Evolutionary conservation across 768 basidiomycete species (phyloP).

Genomic region (Mycena vulgaris): DNA sequence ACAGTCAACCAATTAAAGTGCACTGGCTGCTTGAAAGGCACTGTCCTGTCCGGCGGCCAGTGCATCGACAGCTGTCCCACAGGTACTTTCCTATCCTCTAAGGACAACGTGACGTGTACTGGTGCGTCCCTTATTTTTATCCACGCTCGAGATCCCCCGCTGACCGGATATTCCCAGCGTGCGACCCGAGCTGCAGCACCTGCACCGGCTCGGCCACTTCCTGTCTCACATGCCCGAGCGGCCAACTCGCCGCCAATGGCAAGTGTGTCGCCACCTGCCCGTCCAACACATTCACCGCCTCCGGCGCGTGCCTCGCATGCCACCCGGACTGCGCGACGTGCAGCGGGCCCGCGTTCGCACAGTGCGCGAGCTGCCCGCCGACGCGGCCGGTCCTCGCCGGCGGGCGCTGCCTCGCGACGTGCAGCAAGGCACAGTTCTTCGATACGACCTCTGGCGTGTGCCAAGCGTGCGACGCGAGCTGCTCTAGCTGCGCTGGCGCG

Average conservation of each 20-base stretch:
- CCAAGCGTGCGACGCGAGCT: conserved; percentile 80
- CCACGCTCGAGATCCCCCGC: neutral
- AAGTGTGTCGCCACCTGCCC: conserved; percentile 86
- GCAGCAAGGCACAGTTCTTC: conserved; percentile 80
- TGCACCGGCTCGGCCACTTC: conserved; percentile 78
- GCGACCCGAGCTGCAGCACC: conserved; percentile 79
- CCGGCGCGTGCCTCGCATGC: conserved; percentile 79
- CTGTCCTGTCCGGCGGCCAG: conserved; percentile 76
- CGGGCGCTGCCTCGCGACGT: conserved; percentile 86
- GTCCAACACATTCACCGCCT: conserved; percentile 75
- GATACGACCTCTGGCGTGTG: conserved; percentile 77
- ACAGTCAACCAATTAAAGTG: conserved; percentile 78
- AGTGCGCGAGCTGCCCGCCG: conserved; percentile 82
- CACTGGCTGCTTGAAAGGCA: conserved; percentile 85
- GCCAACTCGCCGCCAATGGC: conserved; percentile 78
- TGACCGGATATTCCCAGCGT: conserved; percentile 57
- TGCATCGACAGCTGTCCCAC: conserved; percentile 82
- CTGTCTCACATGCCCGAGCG: conserved; percentile 81
- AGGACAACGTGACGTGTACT: conserved; percentile 82
- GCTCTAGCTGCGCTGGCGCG: conserved; percentile 82
- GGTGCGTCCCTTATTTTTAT: conserved; percentile 62
- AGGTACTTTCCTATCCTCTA: conserved; percentile 79
- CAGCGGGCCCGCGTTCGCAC: conserved; percentile 82
- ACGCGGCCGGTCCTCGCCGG: conserved; percentile 80
- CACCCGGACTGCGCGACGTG: conserved; percentile 92